Conservation (phyloP, 208 protist species). For the Crithidia sp. region DNA sequence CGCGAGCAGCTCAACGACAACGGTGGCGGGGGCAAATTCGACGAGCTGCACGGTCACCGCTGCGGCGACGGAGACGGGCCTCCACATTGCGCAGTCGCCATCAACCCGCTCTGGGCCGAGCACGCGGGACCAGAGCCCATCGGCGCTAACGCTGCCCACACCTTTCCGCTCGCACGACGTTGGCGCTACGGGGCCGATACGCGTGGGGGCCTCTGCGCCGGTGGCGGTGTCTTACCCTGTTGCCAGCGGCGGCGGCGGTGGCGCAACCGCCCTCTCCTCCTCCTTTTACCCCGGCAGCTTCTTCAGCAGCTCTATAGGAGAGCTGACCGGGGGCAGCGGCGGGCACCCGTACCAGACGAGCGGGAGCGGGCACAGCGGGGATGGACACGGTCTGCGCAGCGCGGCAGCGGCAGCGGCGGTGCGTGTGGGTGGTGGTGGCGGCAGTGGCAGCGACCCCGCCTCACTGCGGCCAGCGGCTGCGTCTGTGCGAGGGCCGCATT, state of each 20-base stretch:
- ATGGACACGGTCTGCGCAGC: neutral
- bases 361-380: neutral
- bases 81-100: neutral
- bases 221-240: neutral
- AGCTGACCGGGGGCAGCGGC: slow-evolving; percentile 10
- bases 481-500: neutral
- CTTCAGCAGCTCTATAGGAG: slow-evolving; percentile 16
- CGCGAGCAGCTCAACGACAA: neutral
- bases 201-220: neutral
- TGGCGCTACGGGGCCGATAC: neutral
- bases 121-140: slow-evolving; percentile 12
- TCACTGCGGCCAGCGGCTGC: neutral
- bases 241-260: slow-evolving; percentile 10
- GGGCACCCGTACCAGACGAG: neutral
- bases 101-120: slow-evolving; percentile 12
- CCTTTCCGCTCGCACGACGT: neutral
- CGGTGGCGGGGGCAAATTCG: slow-evolving; percentile 8
- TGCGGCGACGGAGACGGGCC: slow-evolving; percentile 6
- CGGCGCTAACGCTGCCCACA: slow-evolving; percentile 14
- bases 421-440: neutral
- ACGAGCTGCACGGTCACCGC: slow-evolving; percentile 12
- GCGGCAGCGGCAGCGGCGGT: neutral
- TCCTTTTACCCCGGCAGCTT: slow-evolving; percentile 32
- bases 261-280: slow-evolving; percentile 5
- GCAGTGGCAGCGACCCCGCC: neutral